phyloP scores from a whole-genome alignment of 2,329 filamentous ascomycete species.

The Alternaria consortialis region DNA sequence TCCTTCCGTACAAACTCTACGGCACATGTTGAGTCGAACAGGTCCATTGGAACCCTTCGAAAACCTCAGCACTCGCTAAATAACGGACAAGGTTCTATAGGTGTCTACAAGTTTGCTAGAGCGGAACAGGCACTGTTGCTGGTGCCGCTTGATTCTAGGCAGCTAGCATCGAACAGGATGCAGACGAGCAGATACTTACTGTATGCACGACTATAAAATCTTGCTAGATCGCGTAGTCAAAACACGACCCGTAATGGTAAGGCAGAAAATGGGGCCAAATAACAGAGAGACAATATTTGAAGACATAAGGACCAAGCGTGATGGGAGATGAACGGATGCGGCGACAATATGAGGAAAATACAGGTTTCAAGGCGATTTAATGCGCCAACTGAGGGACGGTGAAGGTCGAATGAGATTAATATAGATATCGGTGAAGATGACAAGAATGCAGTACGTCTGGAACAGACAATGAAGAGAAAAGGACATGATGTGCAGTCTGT shows the following conservation, averaged over 20 bases:
- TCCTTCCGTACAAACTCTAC: not conserved
- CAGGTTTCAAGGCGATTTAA: not conserved
- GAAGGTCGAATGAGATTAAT: constrained; percentile 17
- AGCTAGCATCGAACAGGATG: not conserved
- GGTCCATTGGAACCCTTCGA: not conserved
- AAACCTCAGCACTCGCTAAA: not conserved
- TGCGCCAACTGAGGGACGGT: not conserved
- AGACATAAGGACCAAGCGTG: not conserved
- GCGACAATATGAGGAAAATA: not conserved
- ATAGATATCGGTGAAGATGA: constrained; percentile 14
- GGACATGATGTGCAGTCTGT: not conserved
- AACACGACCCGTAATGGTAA: not conserved
- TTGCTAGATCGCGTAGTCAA: not conserved
- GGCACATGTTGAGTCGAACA: not conserved
- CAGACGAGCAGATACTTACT: not conserved
- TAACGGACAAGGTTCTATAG: not conserved
- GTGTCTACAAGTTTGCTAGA: not conserved
- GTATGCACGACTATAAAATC: not conserved
- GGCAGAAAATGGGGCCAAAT: not conserved
- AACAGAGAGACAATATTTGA: not conserved
- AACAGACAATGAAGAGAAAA: constrained; percentile 6
- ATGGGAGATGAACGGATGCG: not conserved
- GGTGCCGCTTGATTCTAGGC: not conserved
- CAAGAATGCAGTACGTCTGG: not conserved
- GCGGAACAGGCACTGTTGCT: not conserved